Percentiles rank a stretch among this genome's conserved stretches.
Evolutionary conservation across 2,329 filamentous ascomycete genomes (phyloP).

Genomic region (Pyricularia pennisetigena): DNA sequence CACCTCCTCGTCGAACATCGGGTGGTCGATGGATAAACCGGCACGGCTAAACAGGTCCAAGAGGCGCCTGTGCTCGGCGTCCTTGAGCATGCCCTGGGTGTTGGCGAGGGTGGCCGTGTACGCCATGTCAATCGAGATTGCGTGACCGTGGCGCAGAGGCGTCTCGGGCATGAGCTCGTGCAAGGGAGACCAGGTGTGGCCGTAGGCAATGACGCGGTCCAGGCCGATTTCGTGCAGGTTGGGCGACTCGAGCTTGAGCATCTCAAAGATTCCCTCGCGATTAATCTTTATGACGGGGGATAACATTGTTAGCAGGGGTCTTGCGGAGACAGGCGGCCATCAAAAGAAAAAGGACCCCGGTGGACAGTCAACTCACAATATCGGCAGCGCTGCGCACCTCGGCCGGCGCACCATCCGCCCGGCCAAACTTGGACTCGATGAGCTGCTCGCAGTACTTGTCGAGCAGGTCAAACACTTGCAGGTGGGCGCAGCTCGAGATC

Average conservation of each 20-base stretch:
- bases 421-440: conserved; percentile 55
- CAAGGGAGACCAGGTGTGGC: conserved; percentile 65
- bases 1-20: conserved; percentile 54
- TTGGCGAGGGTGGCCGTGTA: conserved; percentile 62
- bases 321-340: not conserved
- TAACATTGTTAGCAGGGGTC: not conserved
- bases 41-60: conserved; percentile 60
- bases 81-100: conserved; percentile 47
- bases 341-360: not conserved
- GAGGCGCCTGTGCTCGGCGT: conserved; percentile 50
- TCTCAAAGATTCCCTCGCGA: conserved; percentile 59
- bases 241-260: conserved; percentile 64
- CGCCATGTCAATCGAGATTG: conserved; percentile 47
- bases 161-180: conserved; percentile 61
- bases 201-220: conserved; percentile 64
- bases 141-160: conserved; percentile 59
- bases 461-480: conserved; percentile 55
- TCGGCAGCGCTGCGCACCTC: conserved; percentile 54
- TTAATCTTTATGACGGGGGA: conserved; percentile 40
- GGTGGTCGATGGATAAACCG: conserved; percentile 62
- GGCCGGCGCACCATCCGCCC: conserved; percentile 40
- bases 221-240: conserved; percentile 66
- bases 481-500: conserved; percentile 61
- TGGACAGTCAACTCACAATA: conserved; percentile 11
- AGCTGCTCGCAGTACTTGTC: conserved; percentile 61